A percentile compares a stretch with the other conserved stretches of the same genome.
Conservation (phyloP, 305 asterid genomes). For the Rubia occidens region DNA sequence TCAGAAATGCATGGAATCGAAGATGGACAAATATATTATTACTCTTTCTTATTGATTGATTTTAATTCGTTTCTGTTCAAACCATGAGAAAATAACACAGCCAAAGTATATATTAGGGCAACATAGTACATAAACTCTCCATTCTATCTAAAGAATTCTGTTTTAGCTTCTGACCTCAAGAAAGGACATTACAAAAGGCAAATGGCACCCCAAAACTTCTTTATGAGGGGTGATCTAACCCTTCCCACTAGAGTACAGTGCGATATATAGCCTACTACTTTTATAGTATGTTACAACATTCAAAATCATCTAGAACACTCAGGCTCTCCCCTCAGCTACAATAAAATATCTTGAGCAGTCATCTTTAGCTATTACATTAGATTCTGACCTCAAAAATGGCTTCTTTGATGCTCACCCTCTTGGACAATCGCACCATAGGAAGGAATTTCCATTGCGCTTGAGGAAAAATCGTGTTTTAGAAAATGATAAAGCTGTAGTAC, state of each 20-base stretch:
- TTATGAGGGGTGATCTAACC: background rate
- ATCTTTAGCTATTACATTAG: background rate
- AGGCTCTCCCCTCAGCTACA: background rate
- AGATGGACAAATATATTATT: too few species aligned
- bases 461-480: slow-evolving; percentile 13
- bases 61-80: too few species aligned
- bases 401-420: background rate
- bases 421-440: background rate
- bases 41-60: too few species aligned
- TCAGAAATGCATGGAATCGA: too few species aligned
- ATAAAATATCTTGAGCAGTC: background rate
- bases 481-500: background rate
- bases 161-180: too few species aligned
- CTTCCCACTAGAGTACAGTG: background rate
- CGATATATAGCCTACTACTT: background rate
- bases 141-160: too few species aligned
- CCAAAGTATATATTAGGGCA: too few species aligned
- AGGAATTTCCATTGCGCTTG: background rate
- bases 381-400: background rate
- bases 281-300: background rate
- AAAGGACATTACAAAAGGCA: background rate
- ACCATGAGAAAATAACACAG: too few species aligned
- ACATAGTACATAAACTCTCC: too few species aligned
- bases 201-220: slow-evolving; percentile 3
- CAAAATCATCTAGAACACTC: background rate